Conservation (phyloP, 257 asterid genomes). For the Solanum lignicaule region DNA sequence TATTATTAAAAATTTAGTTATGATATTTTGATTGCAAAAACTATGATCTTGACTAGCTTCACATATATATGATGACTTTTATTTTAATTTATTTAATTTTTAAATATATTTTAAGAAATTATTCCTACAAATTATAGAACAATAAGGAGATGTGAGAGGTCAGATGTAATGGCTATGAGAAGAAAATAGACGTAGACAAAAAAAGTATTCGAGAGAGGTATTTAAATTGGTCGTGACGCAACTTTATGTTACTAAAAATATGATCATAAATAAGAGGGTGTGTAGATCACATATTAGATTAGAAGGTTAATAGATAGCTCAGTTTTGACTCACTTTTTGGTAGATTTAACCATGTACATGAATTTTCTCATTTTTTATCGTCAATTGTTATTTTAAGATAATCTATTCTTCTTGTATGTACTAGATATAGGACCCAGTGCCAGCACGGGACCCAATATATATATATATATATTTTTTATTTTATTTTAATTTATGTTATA, state of each 20-base stretch:
- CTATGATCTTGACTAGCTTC: neutral
- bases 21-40: neutral
- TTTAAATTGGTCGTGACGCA: fast-evolving
- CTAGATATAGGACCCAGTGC: no score
- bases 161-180: fast-evolving
- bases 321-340: neutral
- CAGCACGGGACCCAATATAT: no score
- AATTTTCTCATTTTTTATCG: neutral
- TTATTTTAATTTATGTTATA: no score
- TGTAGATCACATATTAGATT: fast-evolving
- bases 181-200: neutral
- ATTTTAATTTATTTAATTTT: no score
- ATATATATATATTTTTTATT: no score
- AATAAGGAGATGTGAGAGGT: neutral
- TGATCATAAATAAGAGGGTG: fast-evolving
- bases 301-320: no score
- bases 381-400: no score
- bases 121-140: neutral
- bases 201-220: fast-evolving
- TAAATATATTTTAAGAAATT: no score
- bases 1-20: no score
- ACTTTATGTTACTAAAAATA: no score
- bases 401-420: neutral
- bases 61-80: neutral
- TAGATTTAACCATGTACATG: neutral